Base-by-base conservation (phyloP, 495 filamentous ascomycete genomes). In the Darksidea phi region DNA sequence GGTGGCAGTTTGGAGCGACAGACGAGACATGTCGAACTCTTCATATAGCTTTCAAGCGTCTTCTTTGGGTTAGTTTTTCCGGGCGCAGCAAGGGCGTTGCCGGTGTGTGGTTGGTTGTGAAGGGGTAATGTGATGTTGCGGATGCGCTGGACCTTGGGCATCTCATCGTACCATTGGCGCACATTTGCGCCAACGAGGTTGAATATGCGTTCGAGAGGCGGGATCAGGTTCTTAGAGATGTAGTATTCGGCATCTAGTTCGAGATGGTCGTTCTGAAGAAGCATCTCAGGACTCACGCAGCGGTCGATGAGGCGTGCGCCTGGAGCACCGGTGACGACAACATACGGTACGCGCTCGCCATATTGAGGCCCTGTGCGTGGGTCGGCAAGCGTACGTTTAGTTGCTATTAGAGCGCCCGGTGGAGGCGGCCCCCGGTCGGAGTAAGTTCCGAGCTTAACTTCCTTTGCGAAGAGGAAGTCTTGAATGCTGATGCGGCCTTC, bases 191-290 rank as follows among this genome's bases (percentile, higher is more conserved):
- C 94, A 24, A 97, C 90, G 12, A 98, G 84, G 71, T 95, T 96
- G 79, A 98, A 97, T 53, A 98, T 97, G 13, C 94, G 84, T 74
- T 95, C 94, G 2, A 98, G 80, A 2, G 94, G 94, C 18, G 95
- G 95, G 49, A 98, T 94, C 23, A 98, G 68, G 68, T 96, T 97
- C 77, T 96, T 97, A 7, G 81, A 81, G 65, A 97, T 97, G 73
- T 98, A 98, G 74, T 98, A 98, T 67, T 96, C 91, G 0, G 92
- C 83, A 68, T 98, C 94, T n/a, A 98, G 79, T 63, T 90, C 85
- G n/a, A 86, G 78, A 57, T 89, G 81, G 20, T 87, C 82, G 58
- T 88, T 87, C 37, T 83, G 75, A 1, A 97, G 76, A n/a, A 97
- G 79, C 21, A 81, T 82, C 71, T 96, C 90, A 0, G 95, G 94